phyloP scores from a whole-genome alignment of 306 rosid genomes.

The Trifolium pratense region DNA sequence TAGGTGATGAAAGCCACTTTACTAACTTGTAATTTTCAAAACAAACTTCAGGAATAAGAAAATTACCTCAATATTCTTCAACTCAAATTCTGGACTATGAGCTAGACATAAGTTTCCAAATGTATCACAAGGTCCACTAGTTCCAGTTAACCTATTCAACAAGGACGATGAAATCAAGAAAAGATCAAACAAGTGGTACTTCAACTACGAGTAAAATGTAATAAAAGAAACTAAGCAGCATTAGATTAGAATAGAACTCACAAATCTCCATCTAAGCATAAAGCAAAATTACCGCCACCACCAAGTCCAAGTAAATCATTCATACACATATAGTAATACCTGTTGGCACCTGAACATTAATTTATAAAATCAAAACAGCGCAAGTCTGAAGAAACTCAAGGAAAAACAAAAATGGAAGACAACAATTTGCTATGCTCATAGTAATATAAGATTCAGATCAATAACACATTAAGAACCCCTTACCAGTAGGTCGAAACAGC shows the following conservation, averaged over 20 bases:
- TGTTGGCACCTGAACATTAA: conserved; percentile 70
- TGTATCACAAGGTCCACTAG: conserved; percentile 89
- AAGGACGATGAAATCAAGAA: conserved; percentile 41
- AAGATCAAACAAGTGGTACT: conserved; percentile 11
- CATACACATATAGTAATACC: conserved; percentile 78
- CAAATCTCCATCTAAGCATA: conserved; percentile 90
- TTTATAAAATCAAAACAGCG: conserved; percentile 23
- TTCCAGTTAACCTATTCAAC: conserved; percentile 76
- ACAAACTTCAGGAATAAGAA: not conserved
- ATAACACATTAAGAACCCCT: conserved; percentile 38
- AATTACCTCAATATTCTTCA: conserved; percentile 89
- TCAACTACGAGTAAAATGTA: conserved; percentile 23
- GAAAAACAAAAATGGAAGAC: too few species aligned
- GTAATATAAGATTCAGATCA: too few species aligned
- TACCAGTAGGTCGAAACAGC: conserved; percentile 97
- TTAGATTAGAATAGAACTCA: conserved; percentile 50
- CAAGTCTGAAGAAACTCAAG: too few species aligned
- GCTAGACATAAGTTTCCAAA: conserved; percentile 89
- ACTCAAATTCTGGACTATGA: conserved; percentile 82
- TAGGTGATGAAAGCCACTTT: conserved; percentile 8
- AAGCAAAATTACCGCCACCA: conserved; percentile 90
- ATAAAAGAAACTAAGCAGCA: conserved; percentile 32
- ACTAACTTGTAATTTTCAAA: conserved; percentile 20
- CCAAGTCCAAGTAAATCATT: conserved; percentile 84
- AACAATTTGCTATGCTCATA: too few species aligned